These are phyloP conservation scores for Sclerotinia minor DNA, from an alignment of 2,329 filamentous ascomycete species.

Conservation along the genomic window DNA sequence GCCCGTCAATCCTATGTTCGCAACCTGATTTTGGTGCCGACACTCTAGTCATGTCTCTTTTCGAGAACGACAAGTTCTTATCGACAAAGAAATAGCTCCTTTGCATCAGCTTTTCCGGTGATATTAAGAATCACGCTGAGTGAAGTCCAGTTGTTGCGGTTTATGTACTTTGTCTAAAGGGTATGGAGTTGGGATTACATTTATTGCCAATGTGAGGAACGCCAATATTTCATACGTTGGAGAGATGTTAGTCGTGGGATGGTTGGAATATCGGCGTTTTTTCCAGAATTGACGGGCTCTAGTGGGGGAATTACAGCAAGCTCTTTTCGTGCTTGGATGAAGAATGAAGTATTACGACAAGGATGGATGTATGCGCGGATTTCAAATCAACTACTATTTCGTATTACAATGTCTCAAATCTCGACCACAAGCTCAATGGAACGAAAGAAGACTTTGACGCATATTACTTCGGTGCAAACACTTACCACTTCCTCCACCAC, in stretches of 20 bases:
- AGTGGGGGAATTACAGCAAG: conserved; percentile 78
- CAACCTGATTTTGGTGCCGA: conserved; percentile 49
- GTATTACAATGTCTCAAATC: background rate
- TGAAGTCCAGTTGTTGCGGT: conserved; percentile 75
- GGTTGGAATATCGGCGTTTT: conserved; percentile 47
- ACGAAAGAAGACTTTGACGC: background rate
- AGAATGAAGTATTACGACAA: conserved; percentile 23
- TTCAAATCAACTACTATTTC: background rate
- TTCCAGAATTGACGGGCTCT: background rate
- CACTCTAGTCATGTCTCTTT: conserved; percentile 63
- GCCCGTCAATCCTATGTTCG: conserved; percentile 59
- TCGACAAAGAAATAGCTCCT: conserved; percentile 69
- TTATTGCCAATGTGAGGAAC: conserved; percentile 66
- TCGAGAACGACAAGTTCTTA: conserved; percentile 70
- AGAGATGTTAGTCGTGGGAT: conserved; percentile 61
- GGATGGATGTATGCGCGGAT: conserved; percentile 6
- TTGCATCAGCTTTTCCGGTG: conserved; percentile 74
- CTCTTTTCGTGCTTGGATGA: conserved; percentile 64
- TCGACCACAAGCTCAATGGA: background rate
- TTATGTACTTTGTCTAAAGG: conserved; percentile 72
- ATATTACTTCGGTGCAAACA: background rate
- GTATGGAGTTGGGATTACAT: conserved; percentile 74
- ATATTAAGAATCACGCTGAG: conserved; percentile 78
- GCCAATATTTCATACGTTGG: conserved; percentile 60
- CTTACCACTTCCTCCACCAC: background rate